Evolutionary conservation across 257 asterid species (phyloP), one percentile per base, ranked within the genome.

Genomic region (Sherardia arvensis): DNA sequence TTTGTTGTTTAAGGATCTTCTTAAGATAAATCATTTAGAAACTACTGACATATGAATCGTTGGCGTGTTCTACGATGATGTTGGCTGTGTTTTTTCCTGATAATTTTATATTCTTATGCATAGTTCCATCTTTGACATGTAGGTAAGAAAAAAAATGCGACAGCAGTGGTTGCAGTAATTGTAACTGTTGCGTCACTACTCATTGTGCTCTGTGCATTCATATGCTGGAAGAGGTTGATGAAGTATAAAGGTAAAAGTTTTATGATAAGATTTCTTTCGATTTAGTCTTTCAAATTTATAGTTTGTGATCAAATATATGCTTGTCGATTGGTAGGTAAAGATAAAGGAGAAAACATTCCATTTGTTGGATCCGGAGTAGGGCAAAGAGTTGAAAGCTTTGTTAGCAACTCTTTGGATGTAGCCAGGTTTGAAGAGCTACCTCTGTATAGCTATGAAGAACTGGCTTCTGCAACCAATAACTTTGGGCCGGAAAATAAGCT

Each of bases 391-490:
- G 59, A 48, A 47, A 28, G 18, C 47, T 45, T 29, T 32, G 7
- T 27, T 53, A 77, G 69, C 27, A 62, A 79, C 74, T 83, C 54
- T 66, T 76, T 53, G 87, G 74, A 64, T 2, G 3, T 56, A 48
- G 22, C 68, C 47, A 64, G 48, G 68, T 64, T 64, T 17, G 60
- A 64, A 49, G 68, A 64, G 33, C 61, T 64, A 8, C 68, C 59
- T n/a, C 33, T 64, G 33, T 49, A 49, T 64, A 48, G 47, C 12
- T 64, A 64, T 64, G 33, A 49, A 20, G 51, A 45, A 64, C 25
- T 64, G 17, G 68, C 68, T 21, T 20, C 53, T 11, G 68, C 68
- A 49, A 64, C 68, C 1, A 36, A 64, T 9, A 21, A 51, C 32
- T 64, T 64, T 64, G 49, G 38, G 36, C 36, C 27, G 33, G 9